phyloP scores from a whole-genome alignment of 805 yeast species.

The Scheffersomyces spartinae region DNA sequence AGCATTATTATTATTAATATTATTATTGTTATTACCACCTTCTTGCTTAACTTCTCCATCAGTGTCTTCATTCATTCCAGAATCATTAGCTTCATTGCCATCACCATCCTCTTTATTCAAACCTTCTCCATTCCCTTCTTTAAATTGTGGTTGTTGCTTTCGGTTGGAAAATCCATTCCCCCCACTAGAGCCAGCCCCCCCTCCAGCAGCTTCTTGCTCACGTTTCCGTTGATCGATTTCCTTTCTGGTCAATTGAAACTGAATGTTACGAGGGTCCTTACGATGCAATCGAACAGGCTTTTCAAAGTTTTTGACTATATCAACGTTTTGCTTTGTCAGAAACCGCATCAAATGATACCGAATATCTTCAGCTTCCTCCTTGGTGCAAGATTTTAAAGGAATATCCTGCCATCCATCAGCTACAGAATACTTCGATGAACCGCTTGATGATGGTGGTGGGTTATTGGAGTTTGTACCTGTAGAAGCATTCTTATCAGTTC shows the following conservation, averaged over 20 bases:
- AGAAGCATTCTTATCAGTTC: constrained; percentile 1
- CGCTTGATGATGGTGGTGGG: not conserved
- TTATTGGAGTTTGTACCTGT: constrained; percentile 1
- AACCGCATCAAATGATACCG: constrained; percentile 77
- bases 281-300: constrained; percentile 83
- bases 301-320: constrained; percentile 60
- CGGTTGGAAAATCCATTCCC: too few relatives aligned
- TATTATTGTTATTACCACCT: not conserved
- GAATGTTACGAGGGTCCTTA: constrained; percentile 86
- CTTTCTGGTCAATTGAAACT: constrained; percentile 69
- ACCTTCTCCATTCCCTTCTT: constrained; percentile 7
- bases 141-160: constrained; percentile 5
- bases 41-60: not conserved
- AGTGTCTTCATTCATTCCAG: not conserved
- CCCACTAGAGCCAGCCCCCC: constrained; percentile 6
- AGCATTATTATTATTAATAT: too few relatives aligned
- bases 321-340: constrained; percentile 60
- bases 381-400: constrained; percentile 60
- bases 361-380: constrained; percentile 58
- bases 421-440: not conserved
- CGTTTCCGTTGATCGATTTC: constrained; percentile 51
- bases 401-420: constrained; percentile 34
- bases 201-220: constrained; percentile 16
- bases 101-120: constrained; percentile 8
- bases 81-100: constrained; percentile 5